These are phyloP conservation scores for Fusarium miscanthi DNA, from an alignment of 2,329 filamentous ascomycete genomes.

Conservation along the genomic window DNA sequence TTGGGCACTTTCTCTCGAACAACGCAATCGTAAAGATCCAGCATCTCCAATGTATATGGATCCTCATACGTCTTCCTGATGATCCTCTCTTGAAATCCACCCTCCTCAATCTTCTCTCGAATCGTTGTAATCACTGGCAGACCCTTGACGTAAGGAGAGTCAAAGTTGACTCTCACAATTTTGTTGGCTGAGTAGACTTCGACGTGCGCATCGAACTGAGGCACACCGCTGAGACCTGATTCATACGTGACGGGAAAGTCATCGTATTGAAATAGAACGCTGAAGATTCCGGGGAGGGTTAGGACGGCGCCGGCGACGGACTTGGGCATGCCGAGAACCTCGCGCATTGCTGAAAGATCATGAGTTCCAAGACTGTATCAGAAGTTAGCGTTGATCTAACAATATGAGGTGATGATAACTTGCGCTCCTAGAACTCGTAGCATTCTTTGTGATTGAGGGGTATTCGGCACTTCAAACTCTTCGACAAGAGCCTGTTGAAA, in stretches of 20 bases:
- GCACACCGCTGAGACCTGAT: constrained; percentile 64
- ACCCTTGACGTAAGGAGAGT: constrained; percentile 68
- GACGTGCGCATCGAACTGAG: constrained; percentile 63
- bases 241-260: constrained; percentile 67
- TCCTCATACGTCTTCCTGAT: constrained; percentile 59
- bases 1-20: constrained; percentile 40
- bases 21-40: constrained; percentile 48
- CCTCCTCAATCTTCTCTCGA: constrained; percentile 53
- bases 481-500: background rate
- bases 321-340: constrained; percentile 35
- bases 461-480: background rate
- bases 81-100: constrained; percentile 52
- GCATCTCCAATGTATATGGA: constrained; percentile 53
- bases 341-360: constrained; percentile 37
- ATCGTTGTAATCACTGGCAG: constrained; percentile 62
- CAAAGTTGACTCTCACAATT: constrained; percentile 64
- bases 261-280: constrained; percentile 58
- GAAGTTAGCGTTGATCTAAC: fast-evolving
- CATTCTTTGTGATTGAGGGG: background rate
- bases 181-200: constrained; percentile 65
- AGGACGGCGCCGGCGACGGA: constrained; percentile 29
- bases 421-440: constrained; percentile 9
- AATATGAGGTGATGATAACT: fast-evolving
- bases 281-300: constrained; percentile 34
- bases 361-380: constrained; percentile 18